Evolutionary conservation across 192 early-diverging fungal genomes (phyloP), one percentile per base, ranked within the genome.

Genomic region (Mortierella claussenii): DNA sequence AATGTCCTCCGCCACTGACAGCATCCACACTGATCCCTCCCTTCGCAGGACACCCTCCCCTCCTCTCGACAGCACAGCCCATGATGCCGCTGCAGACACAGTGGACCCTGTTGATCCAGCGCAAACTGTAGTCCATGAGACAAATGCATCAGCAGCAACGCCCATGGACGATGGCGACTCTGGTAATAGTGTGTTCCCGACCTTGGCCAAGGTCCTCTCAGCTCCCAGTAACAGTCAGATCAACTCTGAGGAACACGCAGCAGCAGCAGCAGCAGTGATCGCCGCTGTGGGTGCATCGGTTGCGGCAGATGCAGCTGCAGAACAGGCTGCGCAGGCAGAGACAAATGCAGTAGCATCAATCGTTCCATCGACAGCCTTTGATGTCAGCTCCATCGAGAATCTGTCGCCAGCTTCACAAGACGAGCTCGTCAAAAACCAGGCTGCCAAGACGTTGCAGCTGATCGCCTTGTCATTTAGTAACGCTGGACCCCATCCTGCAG

Each of bases 181-280:
- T 1, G 55, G 56, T 23, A 56, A 45, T 20, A 32, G 50, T 21
- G 30, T 49, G 31, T 48, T 66, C 44, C 59, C 55, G 21, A 58
- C 73, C 36, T 26, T 76, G 52, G 62, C 73, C 20, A 57, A 66
- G 21, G 73, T 58, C 23, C 65, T 76, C 20, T 67, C 64, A 20
- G 67, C 73, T 2, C 73, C 73, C 4, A 67, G 55, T 15, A 36
- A 55, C 1, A 42, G 54, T 46, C 49, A 76, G 21, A 33, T 24
- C 1, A n/a, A n/a, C n/a, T n/a, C n/a, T n/a, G 57, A 57, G 20
- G 59, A 60, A 31, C 40, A 47, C 13, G 60, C 43, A 3, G 53
- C 52, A 0, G 53, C 60, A 13, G 60, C 60, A 15, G 69, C 54
- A 3, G 60, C 55, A 40, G 37, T 40, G 0, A 54, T 53, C 4